Base-by-base conservation (phyloP, 2,329 filamentous ascomycete genomes). In the Cryoendolithus antarcticus region DNA sequence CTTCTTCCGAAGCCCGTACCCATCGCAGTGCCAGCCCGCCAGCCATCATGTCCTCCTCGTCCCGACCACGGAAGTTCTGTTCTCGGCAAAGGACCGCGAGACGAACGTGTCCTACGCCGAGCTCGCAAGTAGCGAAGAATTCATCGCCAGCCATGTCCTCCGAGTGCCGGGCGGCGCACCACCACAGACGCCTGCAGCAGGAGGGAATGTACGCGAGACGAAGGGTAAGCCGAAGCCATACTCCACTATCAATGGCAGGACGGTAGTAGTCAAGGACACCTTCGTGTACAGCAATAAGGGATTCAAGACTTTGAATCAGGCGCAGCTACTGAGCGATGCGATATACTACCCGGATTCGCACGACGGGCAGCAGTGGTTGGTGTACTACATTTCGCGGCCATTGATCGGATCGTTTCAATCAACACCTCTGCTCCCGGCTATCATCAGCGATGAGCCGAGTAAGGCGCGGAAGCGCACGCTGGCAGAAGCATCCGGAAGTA, bases 221-320 rank as follows among this genome's bases (percentile, higher is more conserved):
- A 80, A 86, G 60, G 83, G 82, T 47, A 96, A 96, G 70, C 85
- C 91, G 27, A 93, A 88, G 63, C 86, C 94, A 57, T 93, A 91
- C 56, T 81, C 81, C 9, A 98, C 93, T 0, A 70, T 91, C 49
- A 98, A 98, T 62, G 86, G 88, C 30, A 77, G 86, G 53, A 95
- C 84, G 35, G 80, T 98, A 43, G 84, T 98, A 32, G 79, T 98
- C 48, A 96, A 96, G 62, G 91, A 98, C 62, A 77, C 81, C 19
- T 82, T 82, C 51, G 74, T 96, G 31, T 98, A 93, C 63, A 95
- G 82, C 60, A 96, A 96, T 58, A 98, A 96, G 71, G 91, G 88
- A 86, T 98, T 96, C 72, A 94, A 91, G 65, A 77, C 77, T 27
- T 69, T 95, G 45, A 86, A 85, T 47, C 91, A 96, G 58, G 85